A percentile compares a stretch with the other conserved stretches of the same genome.
phyloP scores from a whole-genome alignment of 306 rosid genomes.

The Cucurbita argyrosperma region DNA sequence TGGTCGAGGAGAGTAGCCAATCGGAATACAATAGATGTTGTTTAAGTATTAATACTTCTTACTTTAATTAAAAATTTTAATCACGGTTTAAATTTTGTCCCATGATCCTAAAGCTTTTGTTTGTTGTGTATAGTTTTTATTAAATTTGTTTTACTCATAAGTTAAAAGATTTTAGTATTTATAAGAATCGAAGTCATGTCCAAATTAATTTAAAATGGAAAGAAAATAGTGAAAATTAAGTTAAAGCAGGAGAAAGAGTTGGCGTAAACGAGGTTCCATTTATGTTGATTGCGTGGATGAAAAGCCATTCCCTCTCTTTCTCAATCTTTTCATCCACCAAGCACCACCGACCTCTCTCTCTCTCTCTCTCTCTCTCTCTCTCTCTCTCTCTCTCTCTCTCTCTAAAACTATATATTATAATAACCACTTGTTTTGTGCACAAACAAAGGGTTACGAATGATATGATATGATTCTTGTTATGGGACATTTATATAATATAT shows the following conservation, averaged over 20 bases:
- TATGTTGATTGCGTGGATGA: constrained; percentile 29
- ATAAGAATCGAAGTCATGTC: too few relatives aligned
- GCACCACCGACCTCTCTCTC: constrained; percentile 29
- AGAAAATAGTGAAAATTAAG: too few relatives aligned
- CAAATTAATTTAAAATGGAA: too few relatives aligned
- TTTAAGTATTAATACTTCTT: too few relatives aligned
- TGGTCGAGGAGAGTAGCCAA: not conserved
- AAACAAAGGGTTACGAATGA: not conserved
- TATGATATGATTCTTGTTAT: not conserved
- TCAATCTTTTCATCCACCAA: not conserved
- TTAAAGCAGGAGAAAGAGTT: not conserved
- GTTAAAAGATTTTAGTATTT: too few relatives aligned
- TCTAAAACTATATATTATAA: not conserved
- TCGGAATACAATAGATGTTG: too few relatives aligned
- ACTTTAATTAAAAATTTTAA: too few relatives aligned
- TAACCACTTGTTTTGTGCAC: not conserved
- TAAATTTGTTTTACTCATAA: too few relatives aligned
- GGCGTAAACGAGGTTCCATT: not conserved
- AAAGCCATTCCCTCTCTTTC: constrained; percentile 18
- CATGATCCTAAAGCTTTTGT: too few relatives aligned
- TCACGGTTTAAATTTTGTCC: too few relatives aligned
- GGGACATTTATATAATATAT: too few relatives aligned
- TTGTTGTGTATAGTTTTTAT: too few relatives aligned
- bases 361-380: constrained; percentile 7
- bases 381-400: constrained; percentile 11